Conservation (phyloP, 306 rosid genomes). For the Arachis stenosperma region DNA sequence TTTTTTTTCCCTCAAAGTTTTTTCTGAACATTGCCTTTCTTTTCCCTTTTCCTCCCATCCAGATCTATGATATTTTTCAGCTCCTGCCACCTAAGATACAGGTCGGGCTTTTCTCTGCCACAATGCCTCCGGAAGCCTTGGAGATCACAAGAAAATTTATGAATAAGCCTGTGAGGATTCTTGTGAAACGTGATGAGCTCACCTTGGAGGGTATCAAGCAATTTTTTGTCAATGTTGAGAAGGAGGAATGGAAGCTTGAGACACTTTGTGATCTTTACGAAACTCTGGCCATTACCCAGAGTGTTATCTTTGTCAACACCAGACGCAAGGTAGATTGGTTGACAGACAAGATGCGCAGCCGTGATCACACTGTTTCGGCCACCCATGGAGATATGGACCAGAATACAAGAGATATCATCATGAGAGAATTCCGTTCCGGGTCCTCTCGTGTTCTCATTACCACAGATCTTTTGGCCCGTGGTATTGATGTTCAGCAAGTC, state of each 20-base stretch:
- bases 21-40: constrained; percentile 12
- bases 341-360: background rate
- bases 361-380: background rate
- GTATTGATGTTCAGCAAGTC: constrained; percentile 75
- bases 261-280: constrained; percentile 50
- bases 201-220: constrained; percentile 73
- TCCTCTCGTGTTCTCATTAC: constrained; percentile 76
- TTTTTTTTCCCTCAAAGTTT: background rate
- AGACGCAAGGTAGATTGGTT: constrained; percentile 62
- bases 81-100: constrained; percentile 75
- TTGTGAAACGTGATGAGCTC: constrained; percentile 74
- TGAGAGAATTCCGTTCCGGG: constrained; percentile 81
- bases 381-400: constrained; percentile 78
- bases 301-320: constrained; percentile 72
- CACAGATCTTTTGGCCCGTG: constrained; percentile 74
- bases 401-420: constrained; percentile 73
- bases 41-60: constrained; percentile 24
- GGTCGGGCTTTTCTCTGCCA: constrained; percentile 79
- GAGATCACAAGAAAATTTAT: constrained; percentile 77
- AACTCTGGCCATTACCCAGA: constrained; percentile 60
- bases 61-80: constrained; percentile 84
- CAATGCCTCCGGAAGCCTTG: constrained; percentile 81
- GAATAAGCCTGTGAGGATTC: constrained; percentile 70
- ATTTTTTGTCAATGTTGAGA: constrained; percentile 63
- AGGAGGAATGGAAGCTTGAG: constrained; percentile 76